Percentiles rank a stretch among this genome's conserved stretches.
These are phyloP conservation scores for Macrolepiota dolichaula DNA, from an alignment of 768 basidiomycete genomes.

Conservation along the genomic window DNA sequence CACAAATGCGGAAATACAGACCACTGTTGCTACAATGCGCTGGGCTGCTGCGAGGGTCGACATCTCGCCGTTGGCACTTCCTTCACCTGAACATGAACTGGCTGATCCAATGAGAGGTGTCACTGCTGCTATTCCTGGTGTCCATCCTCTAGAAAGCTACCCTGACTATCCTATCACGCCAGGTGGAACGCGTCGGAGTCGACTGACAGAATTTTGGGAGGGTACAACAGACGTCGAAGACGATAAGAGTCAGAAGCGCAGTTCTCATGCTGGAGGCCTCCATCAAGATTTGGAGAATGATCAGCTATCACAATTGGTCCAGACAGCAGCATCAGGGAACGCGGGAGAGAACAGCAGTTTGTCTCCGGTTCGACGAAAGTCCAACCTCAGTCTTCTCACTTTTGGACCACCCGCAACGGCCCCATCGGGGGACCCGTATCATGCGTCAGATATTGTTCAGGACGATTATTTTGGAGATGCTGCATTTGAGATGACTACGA, in stretches of 20 bases:
- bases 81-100: conserved; percentile 89
- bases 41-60: conserved; percentile 82
- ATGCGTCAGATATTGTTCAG: conserved; percentile 2
- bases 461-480: conserved; percentile 17
- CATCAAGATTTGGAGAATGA: conserved; percentile 6
- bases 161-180: conserved; percentile 39
- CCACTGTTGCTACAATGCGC: conserved; percentile 78
- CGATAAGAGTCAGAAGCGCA: conserved; percentile 14
- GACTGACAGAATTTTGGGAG: conserved; percentile 73
- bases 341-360: not conserved
- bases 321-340: not conserved
- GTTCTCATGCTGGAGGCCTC: conserved; percentile 9
- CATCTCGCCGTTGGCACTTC: conserved; percentile 82
- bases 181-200: conserved; percentile 48
- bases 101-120: conserved; percentile 86
- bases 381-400: conserved; percentile 6
- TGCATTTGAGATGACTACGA: not conserved
- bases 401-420: conserved; percentile 21
- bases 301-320: conserved; percentile 2
- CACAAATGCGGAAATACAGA: conserved; percentile 50
- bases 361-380: not conserved
- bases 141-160: conserved; percentile 35
- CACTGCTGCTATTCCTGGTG: conserved; percentile 62
- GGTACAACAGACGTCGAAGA: conserved; percentile 67
- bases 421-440: conserved; percentile 11